Base-by-base conservation (phyloP, 2,329 filamentous ascomycete genomes). In the Fusarium ambrosium region DNA sequence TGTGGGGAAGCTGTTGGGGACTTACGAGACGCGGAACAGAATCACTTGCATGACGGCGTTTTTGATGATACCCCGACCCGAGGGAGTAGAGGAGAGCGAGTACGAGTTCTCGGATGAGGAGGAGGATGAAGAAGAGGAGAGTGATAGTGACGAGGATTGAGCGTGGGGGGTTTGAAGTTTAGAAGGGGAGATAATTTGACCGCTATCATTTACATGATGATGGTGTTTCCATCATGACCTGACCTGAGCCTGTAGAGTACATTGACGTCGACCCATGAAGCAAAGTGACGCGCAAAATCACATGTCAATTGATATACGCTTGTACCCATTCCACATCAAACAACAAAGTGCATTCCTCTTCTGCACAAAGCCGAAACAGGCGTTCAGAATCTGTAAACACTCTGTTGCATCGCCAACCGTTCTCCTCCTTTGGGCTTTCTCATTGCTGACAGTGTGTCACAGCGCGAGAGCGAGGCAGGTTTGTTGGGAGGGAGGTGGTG, bases 11-110 rank as follows among this genome's bases (percentile, higher is more conserved):
- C 81, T 97, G 65, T 81, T 98, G 53, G 95, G 92, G 18, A 91
- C 89, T 36, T 97, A 97, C 79, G 93, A 95, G 83, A 98, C 95
- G 24, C 92, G 92, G 55, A 95, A 96, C 81, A 88, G 97, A 66
- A 95, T 98, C 76, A 98, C 95, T 41, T 98, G 97, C 81, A 81
- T 98, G 79, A 92, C 91, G 77, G 93, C 93, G 24, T 98, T 97
- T 85, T 86, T 94, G 73, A 97, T 98, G 94, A 89, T 94, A 82
- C 89, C 91, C 77, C 86, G 88, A 56, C 89, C 90, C 18, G 90
- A 91, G 45, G 89, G 88, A 24, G 86, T 87, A 53, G 91, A 91
- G 77, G 90, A 90, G 20, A 90, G 87, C 78, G 90, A 90, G 66
- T 85, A 86, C 56, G 86, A 88, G 73, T 83, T 83, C 48, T 87